Percentiles rank a stretch among this genome's conserved stretches.
phyloP scores from a whole-genome alignment of 129 eudicot genomes.

The Pittosporum tobira region DNA sequence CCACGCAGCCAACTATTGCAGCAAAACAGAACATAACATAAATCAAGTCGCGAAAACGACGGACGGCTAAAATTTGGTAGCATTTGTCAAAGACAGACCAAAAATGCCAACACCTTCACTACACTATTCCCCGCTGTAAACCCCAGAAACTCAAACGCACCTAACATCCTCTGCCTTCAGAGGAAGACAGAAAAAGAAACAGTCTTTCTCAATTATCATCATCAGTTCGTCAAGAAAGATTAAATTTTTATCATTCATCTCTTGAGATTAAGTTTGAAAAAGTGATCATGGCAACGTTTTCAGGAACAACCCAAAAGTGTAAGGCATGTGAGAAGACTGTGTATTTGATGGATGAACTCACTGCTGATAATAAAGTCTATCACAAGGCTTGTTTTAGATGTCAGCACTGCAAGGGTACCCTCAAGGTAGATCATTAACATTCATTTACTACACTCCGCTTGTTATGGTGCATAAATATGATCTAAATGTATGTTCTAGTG shows the following conservation, averaged over 20 bases:
- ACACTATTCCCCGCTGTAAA: not conserved
- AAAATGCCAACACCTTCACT: conserved; percentile 11
- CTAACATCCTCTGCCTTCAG: not conserved
- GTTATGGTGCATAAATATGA: not conserved
- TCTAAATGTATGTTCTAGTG: not conserved
- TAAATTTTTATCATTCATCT: not conserved
- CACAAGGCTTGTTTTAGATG: conserved; percentile 93
- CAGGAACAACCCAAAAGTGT: conserved; percentile 91
- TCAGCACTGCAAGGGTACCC: conserved; percentile 97
- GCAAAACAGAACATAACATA: not conserved
- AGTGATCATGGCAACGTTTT: conserved; percentile 51
- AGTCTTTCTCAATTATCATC: not conserved
- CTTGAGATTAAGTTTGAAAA: not conserved
- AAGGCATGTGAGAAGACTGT: conserved; percentile 97
- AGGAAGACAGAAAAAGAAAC: too few relatives aligned
- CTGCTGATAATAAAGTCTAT: conserved; percentile 74
- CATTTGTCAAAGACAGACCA: conserved; percentile 11
- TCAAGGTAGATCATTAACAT: conserved; percentile 46
- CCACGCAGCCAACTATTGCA: not conserved
- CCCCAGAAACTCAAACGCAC: not conserved
- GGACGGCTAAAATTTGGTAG: conserved; percentile 1
- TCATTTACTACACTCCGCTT: not conserved
- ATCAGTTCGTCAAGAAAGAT: not conserved
- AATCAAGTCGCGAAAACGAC: not conserved
- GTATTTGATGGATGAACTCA: conserved; percentile 83